phyloP scores from a whole-genome alignment of 2,329 filamentous ascomycete species.

The Coccinonectria pachysandricola region DNA sequence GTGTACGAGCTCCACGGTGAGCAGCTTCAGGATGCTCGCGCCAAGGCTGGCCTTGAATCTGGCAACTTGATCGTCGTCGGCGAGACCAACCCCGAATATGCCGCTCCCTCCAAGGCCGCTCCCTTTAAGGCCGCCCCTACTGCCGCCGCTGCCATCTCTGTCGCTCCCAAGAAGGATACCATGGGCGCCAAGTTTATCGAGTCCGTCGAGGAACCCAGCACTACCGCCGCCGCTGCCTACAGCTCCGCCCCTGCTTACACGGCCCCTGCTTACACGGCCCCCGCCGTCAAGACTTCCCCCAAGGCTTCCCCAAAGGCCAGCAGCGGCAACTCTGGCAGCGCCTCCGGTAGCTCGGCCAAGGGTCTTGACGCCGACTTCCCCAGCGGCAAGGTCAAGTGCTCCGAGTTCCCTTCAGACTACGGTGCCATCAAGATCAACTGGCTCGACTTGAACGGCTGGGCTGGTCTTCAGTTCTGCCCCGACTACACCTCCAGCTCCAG shows the following conservation, averaged over 20 bases:
- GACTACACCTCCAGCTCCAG: conserved; percentile 34
- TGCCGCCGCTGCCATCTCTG: conserved; percentile 21
- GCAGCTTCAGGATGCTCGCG: conserved; percentile 50
- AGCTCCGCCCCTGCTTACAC: conserved; percentile 6
- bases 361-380: conserved; percentile 64
- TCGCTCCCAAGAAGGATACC: conserved; percentile 24
- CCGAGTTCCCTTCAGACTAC: conserved; percentile 66
- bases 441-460: conserved; percentile 64
- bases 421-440: conserved; percentile 64
- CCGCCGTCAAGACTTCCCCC: no score
- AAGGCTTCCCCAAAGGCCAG: conserved; percentile 11
- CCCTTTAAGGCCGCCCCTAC: conserved; percentile 26
- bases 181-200: conserved; percentile 42
- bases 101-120: conserved; percentile 29
- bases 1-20: conserved; percentile 63
- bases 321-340: conserved; percentile 11
- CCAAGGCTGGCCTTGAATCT: conserved; percentile 59
- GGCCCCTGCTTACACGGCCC: conserved; percentile 15
- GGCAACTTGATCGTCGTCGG: conserved; percentile 60
- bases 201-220: conserved; percentile 25
- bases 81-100: conserved; percentile 44
- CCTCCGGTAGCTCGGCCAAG: conserved; percentile 19
- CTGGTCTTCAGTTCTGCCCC: conserved; percentile 60
- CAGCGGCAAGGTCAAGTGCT: conserved; percentile 61
- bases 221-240: conserved; percentile 16